Conservation (phyloP, 2,329 filamentous ascomycete species). For the Ceratocystis cacaofunesta region DNA sequence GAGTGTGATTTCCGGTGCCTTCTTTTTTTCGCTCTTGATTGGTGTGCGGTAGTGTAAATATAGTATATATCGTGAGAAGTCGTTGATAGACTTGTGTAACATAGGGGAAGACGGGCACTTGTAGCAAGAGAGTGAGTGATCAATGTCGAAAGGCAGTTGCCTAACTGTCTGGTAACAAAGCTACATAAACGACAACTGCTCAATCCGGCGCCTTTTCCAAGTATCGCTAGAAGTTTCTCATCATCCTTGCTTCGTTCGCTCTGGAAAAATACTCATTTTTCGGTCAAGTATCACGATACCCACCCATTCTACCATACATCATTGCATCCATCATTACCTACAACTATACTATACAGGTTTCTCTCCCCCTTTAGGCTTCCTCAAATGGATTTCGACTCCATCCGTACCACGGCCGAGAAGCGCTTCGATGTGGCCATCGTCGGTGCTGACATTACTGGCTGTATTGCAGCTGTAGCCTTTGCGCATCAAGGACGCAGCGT, state of each 20-base stretch:
- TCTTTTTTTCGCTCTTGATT: no score
- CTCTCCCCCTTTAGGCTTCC: neutral
- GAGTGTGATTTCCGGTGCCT: no score
- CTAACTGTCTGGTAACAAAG: neutral
- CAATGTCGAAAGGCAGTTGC: neutral
- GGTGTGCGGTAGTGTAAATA: no score
- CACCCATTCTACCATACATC: neutral
- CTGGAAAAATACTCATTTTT: neutral
- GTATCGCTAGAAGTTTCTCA: neutral
- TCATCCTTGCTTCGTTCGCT: neutral
- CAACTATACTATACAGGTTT: neutral
- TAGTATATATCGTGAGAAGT: no score
- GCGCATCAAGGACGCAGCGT: conserved; percentile 84
- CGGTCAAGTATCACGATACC: neutral
- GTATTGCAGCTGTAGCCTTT: conserved; percentile 68
- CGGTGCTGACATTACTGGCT: conserved; percentile 80
- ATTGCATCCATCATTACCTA: neutral
- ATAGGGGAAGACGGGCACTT: neutral
- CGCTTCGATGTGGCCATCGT: conserved; percentile 55
- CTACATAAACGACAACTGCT: neutral
- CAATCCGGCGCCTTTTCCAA: neutral
- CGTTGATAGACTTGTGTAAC: neutral
- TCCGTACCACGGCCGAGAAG: neutral
- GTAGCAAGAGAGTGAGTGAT: neutral
- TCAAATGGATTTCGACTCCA: neutral